Percentiles rank a stretch among this genome's conserved stretches.
Conservation (phyloP, 306 rosid genomes). For the Nissolia schottii region DNA sequence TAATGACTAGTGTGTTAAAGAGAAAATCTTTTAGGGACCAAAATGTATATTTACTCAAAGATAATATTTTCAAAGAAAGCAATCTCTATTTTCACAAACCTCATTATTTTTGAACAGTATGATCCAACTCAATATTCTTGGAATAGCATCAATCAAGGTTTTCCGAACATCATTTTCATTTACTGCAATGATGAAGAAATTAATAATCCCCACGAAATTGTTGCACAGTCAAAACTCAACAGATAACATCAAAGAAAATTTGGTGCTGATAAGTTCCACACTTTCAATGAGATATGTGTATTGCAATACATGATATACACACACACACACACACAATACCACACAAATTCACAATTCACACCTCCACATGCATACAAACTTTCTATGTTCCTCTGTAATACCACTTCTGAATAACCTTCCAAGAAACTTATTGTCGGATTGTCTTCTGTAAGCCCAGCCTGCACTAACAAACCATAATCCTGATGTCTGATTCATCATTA, state of each 20-base stretch:
- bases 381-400: constrained; percentile 64
- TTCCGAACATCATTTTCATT: constrained; percentile 58
- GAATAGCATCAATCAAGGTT: constrained; percentile 66
- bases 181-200: constrained; percentile 40
- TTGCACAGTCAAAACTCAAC: not conserved
- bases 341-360: constrained; percentile 14
- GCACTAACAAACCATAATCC: not conserved
- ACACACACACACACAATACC: not conserved
- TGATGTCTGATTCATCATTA: constrained; percentile 9
- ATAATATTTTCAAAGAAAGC: not conserved
- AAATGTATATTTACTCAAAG: too few relatives aligned
- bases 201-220: constrained; percentile 15
- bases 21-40: too few relatives aligned
- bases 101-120: constrained; percentile 52
- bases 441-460: constrained; percentile 79
- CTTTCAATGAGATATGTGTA: constrained; percentile 6
- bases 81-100: constrained; percentile 39
- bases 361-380: constrained; percentile 93
- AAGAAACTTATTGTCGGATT: constrained; percentile 52
- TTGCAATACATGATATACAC: not conserved
- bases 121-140: constrained; percentile 72
- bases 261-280: not conserved
- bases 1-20: too few relatives aligned
- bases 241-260: not conserved
- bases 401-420: constrained; percentile 59